Evolutionary conservation across 78 protist species (phyloP).

Genomic region (Dictyostelium firmibasis): DNA sequence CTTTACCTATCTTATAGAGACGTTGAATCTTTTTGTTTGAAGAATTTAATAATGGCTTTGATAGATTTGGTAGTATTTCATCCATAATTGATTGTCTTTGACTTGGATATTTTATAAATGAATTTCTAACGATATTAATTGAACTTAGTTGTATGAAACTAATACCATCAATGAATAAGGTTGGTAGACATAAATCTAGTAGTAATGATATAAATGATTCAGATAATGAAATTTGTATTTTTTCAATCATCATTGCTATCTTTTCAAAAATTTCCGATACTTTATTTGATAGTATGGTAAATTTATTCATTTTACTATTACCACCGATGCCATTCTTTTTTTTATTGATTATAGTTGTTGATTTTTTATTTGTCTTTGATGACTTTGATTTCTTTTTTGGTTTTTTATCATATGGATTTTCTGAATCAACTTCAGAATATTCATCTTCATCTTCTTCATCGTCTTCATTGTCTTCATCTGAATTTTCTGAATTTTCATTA

Average conservation of each 20-base stretch:
- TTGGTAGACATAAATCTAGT: slow-evolving; percentile 22
- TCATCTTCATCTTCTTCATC: slow-evolving; percentile 10
- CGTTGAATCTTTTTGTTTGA: neutral
- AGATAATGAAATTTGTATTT: neutral
- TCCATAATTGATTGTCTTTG: slow-evolving; percentile 1
- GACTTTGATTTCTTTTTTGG: slow-evolving; percentile 40
- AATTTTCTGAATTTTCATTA: neutral
- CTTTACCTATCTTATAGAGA: neutral
- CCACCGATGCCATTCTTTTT: neutral
- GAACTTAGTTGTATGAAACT: slow-evolving; percentile 27
- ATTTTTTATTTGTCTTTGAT: neutral
- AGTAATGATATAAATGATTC: slow-evolving; percentile 15
- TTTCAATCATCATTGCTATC: neutral
- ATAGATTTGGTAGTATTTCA: slow-evolving; percentile 15
- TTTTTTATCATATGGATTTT: neutral
- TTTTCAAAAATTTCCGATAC: slow-evolving; percentile 44
- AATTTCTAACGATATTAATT: neutral
- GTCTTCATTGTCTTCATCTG: slow-evolving; percentile 3
- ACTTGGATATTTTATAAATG: slow-evolving; percentile 4
- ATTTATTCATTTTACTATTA: slow-evolving; percentile 2
- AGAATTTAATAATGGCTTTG: neutral
- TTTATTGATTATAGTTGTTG: neutral
- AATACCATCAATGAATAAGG: slow-evolving; percentile 53
- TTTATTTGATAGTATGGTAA: slow-evolving; percentile 1
- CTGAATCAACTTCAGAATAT: neutral